Percentiles rank a stretch among this genome's conserved stretches.
These are phyloP conservation scores for Leccinum truebloodii DNA, from an alignment of 768 basidiomycete species.

Conservation along the genomic window DNA sequence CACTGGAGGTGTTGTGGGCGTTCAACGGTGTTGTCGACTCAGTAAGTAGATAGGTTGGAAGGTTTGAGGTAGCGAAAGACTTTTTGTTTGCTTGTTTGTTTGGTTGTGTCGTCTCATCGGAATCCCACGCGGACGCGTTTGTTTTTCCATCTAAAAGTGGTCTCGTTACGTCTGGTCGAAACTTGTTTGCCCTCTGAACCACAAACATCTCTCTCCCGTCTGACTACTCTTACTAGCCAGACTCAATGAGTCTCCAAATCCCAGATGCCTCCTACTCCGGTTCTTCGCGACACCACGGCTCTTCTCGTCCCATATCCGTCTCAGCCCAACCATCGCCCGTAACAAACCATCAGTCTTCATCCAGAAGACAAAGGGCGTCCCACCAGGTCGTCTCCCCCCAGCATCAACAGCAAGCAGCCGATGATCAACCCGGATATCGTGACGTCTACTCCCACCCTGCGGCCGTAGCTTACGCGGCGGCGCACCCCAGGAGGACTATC, in stretches of 20 bases:
- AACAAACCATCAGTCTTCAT: slow-evolving; percentile 39
- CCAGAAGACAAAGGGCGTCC: slow-evolving; percentile 69
- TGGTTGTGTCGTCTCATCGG: slow-evolving; percentile 17
- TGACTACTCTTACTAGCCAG: slow-evolving; percentile 1
- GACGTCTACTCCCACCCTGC: slow-evolving; percentile 87
- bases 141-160: slow-evolving; percentile 24
- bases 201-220: not conserved
- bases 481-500: slow-evolving; percentile 82
- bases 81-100: not conserved
- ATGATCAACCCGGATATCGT: slow-evolving; percentile 52
- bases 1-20: not conserved
- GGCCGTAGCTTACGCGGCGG: slow-evolving; percentile 77
- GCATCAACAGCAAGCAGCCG: slow-evolving; percentile 39
- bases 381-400: slow-evolving; percentile 64
- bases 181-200: slow-evolving; percentile 3
- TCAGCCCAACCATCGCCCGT: slow-evolving; percentile 52
- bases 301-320: slow-evolving; percentile 60
- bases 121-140: slow-evolving; percentile 22
- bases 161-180: slow-evolving; percentile 5
- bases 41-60: no score
- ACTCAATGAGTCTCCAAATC: slow-evolving; percentile 42
- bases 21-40: no score
- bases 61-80: no score
- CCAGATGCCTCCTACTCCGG: slow-evolving; percentile 45
- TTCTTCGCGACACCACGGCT: slow-evolving; percentile 44